Percentiles rank a stretch among this genome's conserved stretches.
phyloP scores from a whole-genome alignment of 2,329 filamentous ascomycete species.

The Coniochaeta sp. region DNA sequence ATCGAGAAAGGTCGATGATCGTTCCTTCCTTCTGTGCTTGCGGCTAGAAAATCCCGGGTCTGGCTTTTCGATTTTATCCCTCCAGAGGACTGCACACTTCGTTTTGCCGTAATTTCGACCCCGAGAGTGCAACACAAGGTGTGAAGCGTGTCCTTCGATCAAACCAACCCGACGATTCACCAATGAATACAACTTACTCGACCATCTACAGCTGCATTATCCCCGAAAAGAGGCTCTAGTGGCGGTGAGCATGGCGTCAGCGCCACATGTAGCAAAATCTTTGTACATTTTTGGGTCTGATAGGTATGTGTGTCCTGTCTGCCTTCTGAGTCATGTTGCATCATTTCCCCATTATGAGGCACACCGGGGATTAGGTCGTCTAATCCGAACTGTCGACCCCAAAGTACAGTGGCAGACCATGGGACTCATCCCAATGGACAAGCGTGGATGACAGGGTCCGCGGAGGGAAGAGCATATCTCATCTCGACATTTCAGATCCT shows the following conservation, averaged over 20 bases:
- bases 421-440: slow-evolving; percentile 41
- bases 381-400: background rate
- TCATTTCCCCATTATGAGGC: background rate
- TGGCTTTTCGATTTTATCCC: background rate
- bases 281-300: background rate
- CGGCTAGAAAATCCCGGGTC: background rate
- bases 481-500: slow-evolving; percentile 26
- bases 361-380: background rate
- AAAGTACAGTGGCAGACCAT: background rate
- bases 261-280: background rate
- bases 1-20: background rate
- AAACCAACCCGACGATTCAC: background rate
- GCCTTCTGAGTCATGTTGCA: background rate
- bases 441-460: slow-evolving; percentile 70
- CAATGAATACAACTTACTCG: background rate
- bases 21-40: background rate
- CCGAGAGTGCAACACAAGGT: background rate
- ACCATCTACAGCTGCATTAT: background rate
- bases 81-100: background rate
- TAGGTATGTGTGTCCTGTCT: background rate
- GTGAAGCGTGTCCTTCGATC: background rate
- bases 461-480: slow-evolving; percentile 57
- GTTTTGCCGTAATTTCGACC: background rate
- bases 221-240: background rate
- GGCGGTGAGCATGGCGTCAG: background rate